These are phyloP conservation scores for Acanthamoeba lugdunensis DNA, from an alignment of 208 protist species.

Conservation along the genomic window DNA sequence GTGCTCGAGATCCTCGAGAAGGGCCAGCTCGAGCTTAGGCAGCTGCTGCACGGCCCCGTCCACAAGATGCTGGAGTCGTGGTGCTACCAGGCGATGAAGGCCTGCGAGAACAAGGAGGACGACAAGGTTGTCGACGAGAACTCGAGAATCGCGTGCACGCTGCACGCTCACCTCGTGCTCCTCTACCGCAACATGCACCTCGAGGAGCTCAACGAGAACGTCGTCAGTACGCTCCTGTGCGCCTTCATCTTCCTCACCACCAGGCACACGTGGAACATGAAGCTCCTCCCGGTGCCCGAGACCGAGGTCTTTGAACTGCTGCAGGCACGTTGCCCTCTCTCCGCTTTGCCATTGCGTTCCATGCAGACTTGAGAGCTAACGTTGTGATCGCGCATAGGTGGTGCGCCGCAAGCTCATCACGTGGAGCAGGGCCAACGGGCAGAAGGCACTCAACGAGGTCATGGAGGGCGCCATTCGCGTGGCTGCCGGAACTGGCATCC, in stretches of 20 bases:
- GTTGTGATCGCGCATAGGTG: background rate
- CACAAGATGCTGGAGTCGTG: conserved; percentile 72
- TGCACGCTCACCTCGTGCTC: conserved; percentile 84
- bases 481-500: conserved; percentile 64
- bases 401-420: conserved; percentile 77
- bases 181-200: conserved; percentile 76
- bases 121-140: conserved; percentile 71
- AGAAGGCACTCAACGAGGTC: conserved; percentile 75
- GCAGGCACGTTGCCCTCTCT: conserved; percentile 32
- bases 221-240: conserved; percentile 73
- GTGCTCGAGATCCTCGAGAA: conserved; percentile 42
- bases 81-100: conserved; percentile 74
- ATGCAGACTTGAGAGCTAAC: background rate
- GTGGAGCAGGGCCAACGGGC: conserved; percentile 19
- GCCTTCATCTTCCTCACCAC: conserved; percentile 81
- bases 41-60: conserved; percentile 37
- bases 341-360: background rate
- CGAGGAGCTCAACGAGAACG: conserved; percentile 64
- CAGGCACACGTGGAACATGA: conserved; percentile 80
- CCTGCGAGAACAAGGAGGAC: conserved; percentile 70
- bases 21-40: conserved; percentile 44
- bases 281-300: conserved; percentile 79
- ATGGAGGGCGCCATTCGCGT: conserved; percentile 82
- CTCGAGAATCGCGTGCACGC: conserved; percentile 61
- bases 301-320: conserved; percentile 83